Conservation (phyloP, 202 grass and related monocot species). For the Zizania palustris region DNA sequence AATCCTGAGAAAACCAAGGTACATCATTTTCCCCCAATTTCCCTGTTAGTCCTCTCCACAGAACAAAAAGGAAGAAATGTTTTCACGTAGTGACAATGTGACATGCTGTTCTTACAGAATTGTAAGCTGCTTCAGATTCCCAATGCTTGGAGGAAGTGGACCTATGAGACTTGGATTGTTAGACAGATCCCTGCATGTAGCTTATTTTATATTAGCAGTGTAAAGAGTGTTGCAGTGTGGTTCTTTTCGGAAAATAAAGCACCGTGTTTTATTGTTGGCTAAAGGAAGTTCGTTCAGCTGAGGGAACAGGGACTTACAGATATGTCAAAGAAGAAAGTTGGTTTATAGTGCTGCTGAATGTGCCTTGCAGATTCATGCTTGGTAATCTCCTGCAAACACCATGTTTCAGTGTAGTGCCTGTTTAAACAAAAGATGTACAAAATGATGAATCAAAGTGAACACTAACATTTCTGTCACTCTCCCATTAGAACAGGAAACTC, state of each 20-base stretch:
- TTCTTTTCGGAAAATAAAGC: conserved; percentile 32
- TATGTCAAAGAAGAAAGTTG: conserved; percentile 64
- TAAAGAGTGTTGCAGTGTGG: conserved; percentile 15
- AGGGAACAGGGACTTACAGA: conserved; percentile 64
- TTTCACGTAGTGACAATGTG: conserved; percentile 30
- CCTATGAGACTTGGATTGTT: conserved; percentile 63
- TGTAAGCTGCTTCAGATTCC: conserved; percentile 76
- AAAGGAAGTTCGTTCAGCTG: conserved; percentile 11
- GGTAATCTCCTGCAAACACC: conserved; percentile 64
- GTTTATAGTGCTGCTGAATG: conserved; percentile 57
- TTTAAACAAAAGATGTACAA: conserved; percentile 18
- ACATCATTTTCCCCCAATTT: conserved; percentile 17
- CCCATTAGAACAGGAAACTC: conserved; percentile 66
- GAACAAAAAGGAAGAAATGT: conserved; percentile 1
- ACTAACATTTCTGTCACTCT: conserved; percentile 77
- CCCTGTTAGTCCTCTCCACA: conserved; percentile 1
- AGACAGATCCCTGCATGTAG: conserved; percentile 77
- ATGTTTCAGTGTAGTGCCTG: conserved; percentile 25
- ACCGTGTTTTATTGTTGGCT: conserved; percentile 11
- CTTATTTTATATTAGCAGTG: conserved; percentile 31
- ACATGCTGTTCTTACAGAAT: conserved; percentile 62
- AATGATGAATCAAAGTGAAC: conserved; percentile 15
- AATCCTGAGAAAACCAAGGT: conserved; percentile 58
- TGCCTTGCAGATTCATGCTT: conserved; percentile 60
- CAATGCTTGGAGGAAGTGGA: conserved; percentile 64